Conservation (phyloP, 805 yeast species). For the Metschnikowia drakensbergensis region DNA sequence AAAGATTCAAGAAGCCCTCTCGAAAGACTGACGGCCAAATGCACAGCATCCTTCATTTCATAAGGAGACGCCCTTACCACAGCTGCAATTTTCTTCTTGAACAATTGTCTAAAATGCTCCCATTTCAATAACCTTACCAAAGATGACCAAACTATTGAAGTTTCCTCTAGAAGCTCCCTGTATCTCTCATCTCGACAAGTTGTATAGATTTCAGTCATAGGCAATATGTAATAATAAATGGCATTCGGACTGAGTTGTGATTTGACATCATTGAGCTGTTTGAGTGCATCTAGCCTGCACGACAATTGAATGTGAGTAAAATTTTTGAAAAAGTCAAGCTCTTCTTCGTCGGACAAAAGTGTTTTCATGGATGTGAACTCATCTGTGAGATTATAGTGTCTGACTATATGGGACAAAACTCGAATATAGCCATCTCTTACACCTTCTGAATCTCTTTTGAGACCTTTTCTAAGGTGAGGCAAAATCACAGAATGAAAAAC, state of each 20-base stretch:
- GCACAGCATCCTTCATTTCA: slow-evolving; percentile 53
- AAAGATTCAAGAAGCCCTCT: slow-evolving; percentile 43
- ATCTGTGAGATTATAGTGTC: slow-evolving; percentile 37
- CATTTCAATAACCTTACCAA: slow-evolving; percentile 61
- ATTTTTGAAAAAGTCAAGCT: slow-evolving; percentile 74
- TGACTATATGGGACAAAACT: slow-evolving; percentile 61
- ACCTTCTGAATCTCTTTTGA: slow-evolving; percentile 55
- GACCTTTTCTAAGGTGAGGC: slow-evolving; percentile 64
- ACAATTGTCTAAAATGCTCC: slow-evolving; percentile 75
- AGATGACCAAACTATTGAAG: slow-evolving; percentile 57
- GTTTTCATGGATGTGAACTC: slow-evolving; percentile 66
- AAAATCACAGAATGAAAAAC: slow-evolving; percentile 53
- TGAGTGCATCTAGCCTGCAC: slow-evolving; percentile 81
- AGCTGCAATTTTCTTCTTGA: slow-evolving; percentile 59
- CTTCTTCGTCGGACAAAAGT: slow-evolving; percentile 65
- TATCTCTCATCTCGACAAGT: slow-evolving; percentile 52
- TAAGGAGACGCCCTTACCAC: slow-evolving; percentile 37
- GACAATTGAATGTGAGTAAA: slow-evolving; percentile 80
- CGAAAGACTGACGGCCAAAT: slow-evolving; percentile 55
- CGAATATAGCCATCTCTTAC: slow-evolving; percentile 69
- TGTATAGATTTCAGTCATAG: slow-evolving; percentile 80
- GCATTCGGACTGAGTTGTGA: slow-evolving; percentile 47
- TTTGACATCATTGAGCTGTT: slow-evolving; percentile 45
- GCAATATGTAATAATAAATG: slow-evolving; percentile 76
- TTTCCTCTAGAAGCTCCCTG: slow-evolving; percentile 61